Evolutionary conservation across 192 early-diverging fungal genomes (phyloP), one percentile per base, ranked within the genome.

Genomic region (Umbelopsis ramanniana): DNA sequence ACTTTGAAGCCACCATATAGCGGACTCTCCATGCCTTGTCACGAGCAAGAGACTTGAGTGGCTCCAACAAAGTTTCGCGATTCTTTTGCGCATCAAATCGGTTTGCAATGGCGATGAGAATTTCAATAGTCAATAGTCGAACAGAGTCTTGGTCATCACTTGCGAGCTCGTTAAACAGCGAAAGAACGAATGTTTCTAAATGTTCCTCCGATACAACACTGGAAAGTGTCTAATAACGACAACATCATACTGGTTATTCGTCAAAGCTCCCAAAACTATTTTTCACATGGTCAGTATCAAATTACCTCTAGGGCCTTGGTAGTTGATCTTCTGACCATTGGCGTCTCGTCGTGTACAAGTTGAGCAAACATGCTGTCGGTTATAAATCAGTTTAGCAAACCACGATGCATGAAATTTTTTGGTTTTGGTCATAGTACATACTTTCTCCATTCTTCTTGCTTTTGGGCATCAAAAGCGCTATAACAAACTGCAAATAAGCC

Each of bases 11-110:
- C 76, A 97, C 93, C 96, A 98, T 99, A 78, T 96, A 99, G 53
- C 97, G 87, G 52, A 99, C 97, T 75, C 96, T 90, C 98, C 98
- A 99, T 54, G 95, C 97, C 81, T 94, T 95, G 82, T 99, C 98
- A 26, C 86, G 80, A 70, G 90, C 93, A 84, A 98, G 82, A 43
- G 73, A 78, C 67, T 91, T 90, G 48, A 99, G 87, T 45, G 87
- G 86, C 66, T 85, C 86, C 55, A 96, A 72, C 63, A 94, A 82
- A 74, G 94, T 85, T 52, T 85, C 82, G 79, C 92, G 94, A 78
- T 83, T 89, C 79, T 94, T 94, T 52, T 94, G 92, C 4, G 85
- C 86, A 37, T 87, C 84, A 50, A 99, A 85, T 7, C 87, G 76
- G 73, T 94, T 90, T 33, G 96, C 90, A 71, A 98, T 94, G 14